Percentiles rank a stretch among this genome's conserved stretches.
Evolutionary conservation across 192 early-diverging fungal genomes (phyloP).

Genomic region (Coemansia sp.): DNA sequence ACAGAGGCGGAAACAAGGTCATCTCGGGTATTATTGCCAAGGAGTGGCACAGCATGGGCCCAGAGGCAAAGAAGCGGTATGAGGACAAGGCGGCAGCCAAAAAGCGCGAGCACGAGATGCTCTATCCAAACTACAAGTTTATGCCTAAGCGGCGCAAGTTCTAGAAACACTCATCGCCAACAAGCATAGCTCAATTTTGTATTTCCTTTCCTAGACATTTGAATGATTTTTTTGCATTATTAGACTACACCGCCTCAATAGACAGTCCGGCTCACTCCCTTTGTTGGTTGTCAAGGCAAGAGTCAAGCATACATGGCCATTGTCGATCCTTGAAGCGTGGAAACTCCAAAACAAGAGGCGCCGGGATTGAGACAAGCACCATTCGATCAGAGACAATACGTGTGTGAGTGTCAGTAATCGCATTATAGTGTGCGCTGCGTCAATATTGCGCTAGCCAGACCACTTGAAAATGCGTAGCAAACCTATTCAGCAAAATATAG

Average conservation of each 20-base stretch:
- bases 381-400: not conserved
- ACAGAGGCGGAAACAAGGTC: constrained; percentile 53
- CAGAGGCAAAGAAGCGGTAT: constrained; percentile 31
- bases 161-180: too few species aligned
- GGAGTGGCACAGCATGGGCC: constrained; percentile 43
- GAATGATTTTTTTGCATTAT: not conserved
- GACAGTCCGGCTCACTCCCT: not conserved
- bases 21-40: constrained; percentile 49
- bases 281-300: not conserved
- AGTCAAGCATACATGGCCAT: not conserved
- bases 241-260: not conserved
- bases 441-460: not conserved
- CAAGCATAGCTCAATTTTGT: too few species aligned
- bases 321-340: not conserved
- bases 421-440: not conserved
- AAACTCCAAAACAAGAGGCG: not conserved
- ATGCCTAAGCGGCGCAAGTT: constrained; percentile 42
- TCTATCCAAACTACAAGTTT: constrained; percentile 57
- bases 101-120: constrained; percentile 51
- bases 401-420: not conserved
- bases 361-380: not conserved
- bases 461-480: not conserved
- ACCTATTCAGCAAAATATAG: not conserved
- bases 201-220: constrained; percentile 1
- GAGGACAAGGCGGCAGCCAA: constrained; percentile 43